Percentiles rank a stretch among this genome's conserved stretches.
These are phyloP conservation scores for Rhododendron simsii DNA, from an alignment of 148 eudicot species.

Conservation along the genomic window DNA sequence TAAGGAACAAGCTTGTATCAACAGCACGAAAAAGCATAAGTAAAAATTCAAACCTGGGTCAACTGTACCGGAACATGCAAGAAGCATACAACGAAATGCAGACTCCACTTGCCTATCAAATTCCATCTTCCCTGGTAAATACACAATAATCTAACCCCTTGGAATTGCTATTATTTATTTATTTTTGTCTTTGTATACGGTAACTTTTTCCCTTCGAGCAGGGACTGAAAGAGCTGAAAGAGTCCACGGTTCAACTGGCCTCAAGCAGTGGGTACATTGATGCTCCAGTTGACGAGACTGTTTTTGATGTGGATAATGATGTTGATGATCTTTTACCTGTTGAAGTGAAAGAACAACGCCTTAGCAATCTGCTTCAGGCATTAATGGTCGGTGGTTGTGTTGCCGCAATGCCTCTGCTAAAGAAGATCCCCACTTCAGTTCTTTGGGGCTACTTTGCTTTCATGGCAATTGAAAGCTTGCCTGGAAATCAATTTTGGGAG, in stretches of 20 bases:
- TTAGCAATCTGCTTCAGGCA: constrained; percentile 92
- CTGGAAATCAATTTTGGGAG: constrained; percentile 99
- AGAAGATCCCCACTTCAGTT: constrained; percentile 91
- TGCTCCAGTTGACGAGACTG: constrained; percentile 82
- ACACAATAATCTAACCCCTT: constrained; percentile 1
- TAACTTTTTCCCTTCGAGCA: constrained; percentile 22
- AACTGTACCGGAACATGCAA: constrained; percentile 74
- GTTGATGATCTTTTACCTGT: constrained; percentile 86
- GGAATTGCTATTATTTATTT: neutral
- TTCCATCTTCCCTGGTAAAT: constrained; percentile 69
- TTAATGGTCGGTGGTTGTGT: constrained; percentile 83
- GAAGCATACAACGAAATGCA: constrained; percentile 90
- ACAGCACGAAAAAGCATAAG: constrained; percentile 72
- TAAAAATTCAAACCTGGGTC: constrained; percentile 67
- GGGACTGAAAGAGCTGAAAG: constrained; percentile 94
- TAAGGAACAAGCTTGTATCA: constrained; percentile 77
- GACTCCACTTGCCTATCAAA: constrained; percentile 88
- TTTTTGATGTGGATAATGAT: constrained; percentile 92
- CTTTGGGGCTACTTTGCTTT: constrained; percentile 99
- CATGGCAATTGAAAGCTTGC: constrained; percentile 99
- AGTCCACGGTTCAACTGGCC: constrained; percentile 78
- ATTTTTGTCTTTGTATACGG: neutral
- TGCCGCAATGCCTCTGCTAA: constrained; percentile 92
- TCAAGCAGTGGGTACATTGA: constrained; percentile 63
- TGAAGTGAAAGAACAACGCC: constrained; percentile 96